Evolutionary conservation across 2,329 filamentous ascomycete genomes (phyloP).

Genomic region (Hymenoscyphus occultus): DNA sequence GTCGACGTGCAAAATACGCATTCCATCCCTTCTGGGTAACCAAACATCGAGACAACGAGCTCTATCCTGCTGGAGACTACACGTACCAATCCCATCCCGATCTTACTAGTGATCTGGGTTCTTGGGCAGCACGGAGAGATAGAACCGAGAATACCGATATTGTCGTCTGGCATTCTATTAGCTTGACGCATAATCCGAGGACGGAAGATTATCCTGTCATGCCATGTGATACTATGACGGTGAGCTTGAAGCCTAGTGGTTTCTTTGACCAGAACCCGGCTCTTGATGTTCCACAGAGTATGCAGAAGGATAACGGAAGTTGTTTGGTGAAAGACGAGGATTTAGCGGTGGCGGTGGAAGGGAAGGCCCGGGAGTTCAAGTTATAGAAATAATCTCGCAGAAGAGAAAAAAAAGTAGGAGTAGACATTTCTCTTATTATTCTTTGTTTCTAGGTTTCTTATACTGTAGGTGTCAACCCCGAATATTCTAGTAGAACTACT

Average conservation of each 20-base stretch:
- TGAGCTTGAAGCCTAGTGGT: conserved; percentile 53
- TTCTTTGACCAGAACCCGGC: conserved; percentile 51
- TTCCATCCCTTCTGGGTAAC: conserved; percentile 85
- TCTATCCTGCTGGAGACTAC: conserved; percentile 37
- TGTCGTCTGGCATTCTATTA: conserved; percentile 86
- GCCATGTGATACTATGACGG: conserved; percentile 78
- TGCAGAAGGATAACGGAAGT: conserved; percentile 24
- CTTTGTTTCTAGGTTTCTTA: background rate
- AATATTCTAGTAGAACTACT: no score
- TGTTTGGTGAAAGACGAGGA: conserved; percentile 19
- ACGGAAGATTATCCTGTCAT: conserved; percentile 89
- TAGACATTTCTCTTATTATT: background rate
- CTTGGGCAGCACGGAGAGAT: conserved; percentile 77
- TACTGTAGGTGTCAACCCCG: conserved; percentile 18
- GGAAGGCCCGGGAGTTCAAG: background rate
- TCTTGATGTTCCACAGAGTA: conserved; percentile 42
- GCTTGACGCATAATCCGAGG: conserved; percentile 79
- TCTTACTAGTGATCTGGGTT: conserved; percentile 42
- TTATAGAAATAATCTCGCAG: background rate
- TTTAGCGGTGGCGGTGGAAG: conserved; percentile 14
- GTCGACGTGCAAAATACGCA: conserved; percentile 87
- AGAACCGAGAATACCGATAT: conserved; percentile 85
- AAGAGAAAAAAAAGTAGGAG: background rate
- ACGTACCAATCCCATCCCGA: conserved; percentile 35
- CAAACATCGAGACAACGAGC: conserved; percentile 59